Evolutionary conservation across 2,329 filamentous ascomycete species (phyloP).

Genomic region (Diaporthe aspalathi): DNA sequence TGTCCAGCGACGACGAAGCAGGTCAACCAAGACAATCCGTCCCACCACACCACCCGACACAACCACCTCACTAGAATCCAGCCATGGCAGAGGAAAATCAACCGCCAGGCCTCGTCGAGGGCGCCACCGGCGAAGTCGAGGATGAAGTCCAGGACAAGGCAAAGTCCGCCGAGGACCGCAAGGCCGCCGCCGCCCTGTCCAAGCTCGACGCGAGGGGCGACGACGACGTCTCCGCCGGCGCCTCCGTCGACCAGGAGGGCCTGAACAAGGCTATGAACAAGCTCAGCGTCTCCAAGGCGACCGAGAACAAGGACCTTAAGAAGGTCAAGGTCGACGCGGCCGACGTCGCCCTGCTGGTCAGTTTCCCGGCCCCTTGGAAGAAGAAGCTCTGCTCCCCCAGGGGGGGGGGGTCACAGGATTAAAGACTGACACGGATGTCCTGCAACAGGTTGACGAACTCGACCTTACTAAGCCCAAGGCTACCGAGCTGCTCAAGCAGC

Average conservation of each 20-base stretch:
- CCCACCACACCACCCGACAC: background rate
- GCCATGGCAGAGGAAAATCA: constrained; percentile 72
- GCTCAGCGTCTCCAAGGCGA: constrained; percentile 55
- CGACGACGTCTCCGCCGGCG: constrained; percentile 58
- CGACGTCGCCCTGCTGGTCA: constrained; percentile 76
- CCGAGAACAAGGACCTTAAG: constrained; percentile 61
- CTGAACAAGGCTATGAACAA: constrained; percentile 78
- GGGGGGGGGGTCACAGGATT: too few species aligned
- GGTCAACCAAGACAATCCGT: background rate
- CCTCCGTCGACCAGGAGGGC: constrained; percentile 76
- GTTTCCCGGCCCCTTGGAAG: constrained; percentile 44
- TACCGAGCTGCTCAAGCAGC: constrained; percentile 77
- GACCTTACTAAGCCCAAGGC: constrained; percentile 78
- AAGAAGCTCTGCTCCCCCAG: background rate
- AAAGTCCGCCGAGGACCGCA: constrained; percentile 80
- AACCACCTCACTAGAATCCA: constrained; percentile 9
- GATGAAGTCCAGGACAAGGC: constrained; percentile 64
- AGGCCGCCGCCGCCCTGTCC: constrained; percentile 79
- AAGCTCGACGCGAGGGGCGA: constrained; percentile 71
- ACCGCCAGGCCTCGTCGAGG: constrained; percentile 68
- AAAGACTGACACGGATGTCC: background rate
- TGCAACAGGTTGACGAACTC: constrained; percentile 72
- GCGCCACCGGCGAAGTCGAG: constrained; percentile 69
- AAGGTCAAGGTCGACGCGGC: constrained; percentile 79
- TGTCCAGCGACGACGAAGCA: background rate